A percentile compares a stretch with the other conserved stretches of the same genome.
These are phyloP conservation scores for Fusarium gaditjirri DNA, from an alignment of 2,329 filamentous ascomycete species.

Conservation along the genomic window DNA sequence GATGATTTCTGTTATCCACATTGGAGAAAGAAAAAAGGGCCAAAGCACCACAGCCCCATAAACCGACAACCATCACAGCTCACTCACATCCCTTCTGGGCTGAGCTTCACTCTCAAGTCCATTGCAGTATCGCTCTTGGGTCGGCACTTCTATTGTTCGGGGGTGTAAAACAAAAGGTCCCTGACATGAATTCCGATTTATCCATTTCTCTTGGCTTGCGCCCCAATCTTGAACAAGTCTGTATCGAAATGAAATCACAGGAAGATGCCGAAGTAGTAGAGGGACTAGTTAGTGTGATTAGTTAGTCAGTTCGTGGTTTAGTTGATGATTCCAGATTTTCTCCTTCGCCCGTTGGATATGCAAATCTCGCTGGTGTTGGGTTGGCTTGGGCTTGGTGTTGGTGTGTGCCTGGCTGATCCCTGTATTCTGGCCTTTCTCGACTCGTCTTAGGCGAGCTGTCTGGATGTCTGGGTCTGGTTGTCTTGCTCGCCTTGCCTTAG, in stretches of 20 bases:
- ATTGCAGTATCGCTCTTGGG: background rate
- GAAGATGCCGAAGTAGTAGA: slow-evolving; percentile 15
- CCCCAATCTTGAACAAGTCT: slow-evolving; percentile 11
- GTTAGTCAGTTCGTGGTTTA: background rate
- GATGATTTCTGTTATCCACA: slow-evolving; percentile 6
- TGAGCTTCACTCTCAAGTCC: background rate
- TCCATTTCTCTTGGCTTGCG: slow-evolving; percentile 2
- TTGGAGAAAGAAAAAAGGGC: slow-evolving; percentile 5
- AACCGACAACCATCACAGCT: slow-evolving; percentile 1
- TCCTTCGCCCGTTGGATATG: slow-evolving; percentile 1
- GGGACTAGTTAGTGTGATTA: background rate
- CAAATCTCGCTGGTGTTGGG: slow-evolving; percentile 9
- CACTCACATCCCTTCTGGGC: slow-evolving; percentile 4
- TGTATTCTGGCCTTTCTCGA: slow-evolving; percentile 8
- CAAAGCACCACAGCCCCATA: slow-evolving; percentile 28
- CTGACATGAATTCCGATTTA: background rate
- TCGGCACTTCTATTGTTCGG: slow-evolving; percentile 18
- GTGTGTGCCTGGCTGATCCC: slow-evolving; percentile 24
- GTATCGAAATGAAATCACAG: slow-evolving; percentile 20
- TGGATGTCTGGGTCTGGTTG: slow-evolving; percentile 13
- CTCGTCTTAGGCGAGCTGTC: slow-evolving; percentile 5
- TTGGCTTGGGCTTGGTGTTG: background rate
- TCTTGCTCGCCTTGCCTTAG: slow-evolving; percentile 26
- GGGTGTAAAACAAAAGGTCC: slow-evolving; percentile 10
- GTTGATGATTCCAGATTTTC: slow-evolving; percentile 15